Base-by-base conservation (phyloP, 768 basidiomycete species). In the Chalciporus pseudorubinellus region DNA sequence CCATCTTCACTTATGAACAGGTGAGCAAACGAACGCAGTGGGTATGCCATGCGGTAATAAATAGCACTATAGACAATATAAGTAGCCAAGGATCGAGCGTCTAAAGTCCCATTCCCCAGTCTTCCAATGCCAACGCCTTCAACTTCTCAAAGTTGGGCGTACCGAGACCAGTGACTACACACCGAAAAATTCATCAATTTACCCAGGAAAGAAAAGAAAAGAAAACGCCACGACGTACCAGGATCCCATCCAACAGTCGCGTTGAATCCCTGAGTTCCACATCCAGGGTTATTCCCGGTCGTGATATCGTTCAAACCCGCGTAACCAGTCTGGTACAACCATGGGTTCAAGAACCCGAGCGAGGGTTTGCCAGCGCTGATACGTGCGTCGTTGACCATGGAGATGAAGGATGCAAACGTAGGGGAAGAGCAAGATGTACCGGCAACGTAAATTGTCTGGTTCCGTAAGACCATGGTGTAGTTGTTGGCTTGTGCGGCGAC, bases 401-500 rank as follows among this genome's bases (percentile, higher is more conserved):
- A 75, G 16, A 87, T 71, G 46, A 89, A 70, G 21, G 76, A 80
- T 6, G 86, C 77, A 51, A 90, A 84, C 0, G 84, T 74, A 0
- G 87, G 87, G 8, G 83, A 60, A 1, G 85, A 62, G 1, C 83
- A 82, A 13, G 85, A 87, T 2, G 88, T 90, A 29, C 88, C 88
- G 1, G 72, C 77, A 49, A 82, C 74, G 1, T 65, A 61, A n/a
- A 51, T 52, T 12, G 70, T 26, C 6, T 42, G 16, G 3, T 82
- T 82, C 22, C 60, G 47, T 42, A 75, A 65, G 65, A 74, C 74
- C 39, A 87, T 74, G 12, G 68, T 64, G 73, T 79, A 87, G 31
- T 68, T 62, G 39, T 64, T 59, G 1, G 74, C 73, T 60, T 84
- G 84, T 0, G 87, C 84, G 0, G 85, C 70, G 29, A 89, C 83